Conservation (phyloP, 106 monocot species). For the Gastrodia elata region DNA sequence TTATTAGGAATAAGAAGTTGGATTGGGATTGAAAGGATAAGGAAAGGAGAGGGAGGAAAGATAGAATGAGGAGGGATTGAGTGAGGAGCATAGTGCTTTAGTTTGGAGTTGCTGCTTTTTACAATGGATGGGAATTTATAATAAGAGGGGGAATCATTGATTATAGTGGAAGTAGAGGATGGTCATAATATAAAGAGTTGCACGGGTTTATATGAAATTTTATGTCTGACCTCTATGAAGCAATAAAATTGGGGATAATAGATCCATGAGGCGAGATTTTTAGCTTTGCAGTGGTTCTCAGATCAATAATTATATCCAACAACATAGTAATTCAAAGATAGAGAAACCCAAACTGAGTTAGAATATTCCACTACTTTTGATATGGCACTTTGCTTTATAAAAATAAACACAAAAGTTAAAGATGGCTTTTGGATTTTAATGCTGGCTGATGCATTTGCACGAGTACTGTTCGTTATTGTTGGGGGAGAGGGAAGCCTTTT, state of each 20-base stretch:
- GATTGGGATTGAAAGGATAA: conserved; percentile 23
- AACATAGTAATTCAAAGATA: too few species aligned
- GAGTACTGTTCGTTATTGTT: background rate
- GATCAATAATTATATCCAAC: too few species aligned
- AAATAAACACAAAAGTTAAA: background rate
- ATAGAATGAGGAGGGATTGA: conserved; percentile 9
- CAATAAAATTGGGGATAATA: too few species aligned
- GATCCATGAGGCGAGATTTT: too few species aligned
- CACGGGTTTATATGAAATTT: background rate
- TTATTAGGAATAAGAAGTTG: conserved; percentile 52
- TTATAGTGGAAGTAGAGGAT: background rate
- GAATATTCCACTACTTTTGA: too few species aligned
- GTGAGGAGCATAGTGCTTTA: conserved; percentile 16
- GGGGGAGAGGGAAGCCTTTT: too few species aligned
- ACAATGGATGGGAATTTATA: too few species aligned
- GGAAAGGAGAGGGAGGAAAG: background rate
- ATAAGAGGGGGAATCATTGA: background rate
- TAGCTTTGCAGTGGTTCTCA: too few species aligned
- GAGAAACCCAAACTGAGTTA: too few species aligned
- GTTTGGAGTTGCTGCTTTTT: too few species aligned
- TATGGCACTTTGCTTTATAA: too few species aligned
- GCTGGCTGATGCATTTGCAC: background rate
- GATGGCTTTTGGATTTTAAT: background rate
- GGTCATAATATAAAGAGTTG: background rate
- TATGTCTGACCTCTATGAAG: background rate